Base-by-base conservation (phyloP, 2,329 filamentous ascomycete species). In the Paradendryphiella salina region DNA sequence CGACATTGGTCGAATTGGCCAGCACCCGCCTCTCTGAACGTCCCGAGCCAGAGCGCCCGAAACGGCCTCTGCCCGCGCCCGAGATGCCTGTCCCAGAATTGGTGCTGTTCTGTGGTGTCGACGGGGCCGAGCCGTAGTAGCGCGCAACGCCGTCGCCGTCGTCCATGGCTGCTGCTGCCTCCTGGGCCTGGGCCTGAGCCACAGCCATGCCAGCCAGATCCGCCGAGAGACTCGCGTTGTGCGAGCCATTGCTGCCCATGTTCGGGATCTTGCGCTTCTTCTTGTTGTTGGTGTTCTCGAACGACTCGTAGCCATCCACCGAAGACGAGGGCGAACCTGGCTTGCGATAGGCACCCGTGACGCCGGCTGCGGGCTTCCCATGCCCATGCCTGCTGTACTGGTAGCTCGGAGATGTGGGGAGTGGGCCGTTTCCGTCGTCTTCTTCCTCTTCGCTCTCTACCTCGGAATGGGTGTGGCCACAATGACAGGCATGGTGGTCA, bases 251-350 rank as follows among this genome's bases (percentile, higher is more conserved):
- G 64, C 89, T 88, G 14, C 89, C 88, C 8, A 90, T 90, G 0
- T 91, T 91, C 0, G 94, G 94, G 31, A 99, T 97, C 76, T 99
- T 99, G 61, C 94, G 84, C 75, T 99, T 97, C 79, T 97, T 99
- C 76, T 99, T 99, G 72, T 99, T 99, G 73, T 96, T 97, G 29
- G 90, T 96, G 66, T 97, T 97, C 74, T 99, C 94, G 65, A 96
- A 96, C 5, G 90, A 94, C 73, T 99, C 94, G 72, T 97, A 97
- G 11, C 92, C 91, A 71, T 97, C 93, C 9, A 84, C 81, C 18
- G 86, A 85, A 10, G 89, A 90, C 35, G 81, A 82, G 40, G 86
- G 82, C 17, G 84, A 82, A 35, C 84, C 75, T 18, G 78, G 72
- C 55, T 73, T 72, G 42, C 71, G 66, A 50, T 73, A 73, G 51